Conservation (phyloP, 345 rosid genomes). For the Eucalyptus pauciflora region DNA sequence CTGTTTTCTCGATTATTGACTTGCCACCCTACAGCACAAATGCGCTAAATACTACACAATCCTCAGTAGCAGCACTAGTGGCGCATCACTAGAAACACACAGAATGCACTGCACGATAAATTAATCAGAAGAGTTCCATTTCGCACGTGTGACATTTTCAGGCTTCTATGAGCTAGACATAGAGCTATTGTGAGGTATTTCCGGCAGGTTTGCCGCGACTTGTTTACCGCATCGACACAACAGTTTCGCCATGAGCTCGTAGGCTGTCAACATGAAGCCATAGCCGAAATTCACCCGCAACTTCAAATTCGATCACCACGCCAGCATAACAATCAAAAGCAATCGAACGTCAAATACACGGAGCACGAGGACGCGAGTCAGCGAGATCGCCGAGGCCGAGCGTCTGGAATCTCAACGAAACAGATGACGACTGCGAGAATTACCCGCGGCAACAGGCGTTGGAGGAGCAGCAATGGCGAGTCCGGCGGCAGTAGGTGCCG, state of each 20-base stretch:
- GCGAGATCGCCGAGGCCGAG: not conserved
- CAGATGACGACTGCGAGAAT: not conserved
- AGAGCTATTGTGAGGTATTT: too few species aligned
- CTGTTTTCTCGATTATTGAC: not conserved
- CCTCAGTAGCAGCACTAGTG: not conserved
- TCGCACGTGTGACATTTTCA: not conserved
- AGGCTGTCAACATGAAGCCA: not conserved
- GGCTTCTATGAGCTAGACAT: too few species aligned
- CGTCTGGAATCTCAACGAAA: not conserved
- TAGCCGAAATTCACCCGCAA: not conserved
- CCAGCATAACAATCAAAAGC: not conserved
- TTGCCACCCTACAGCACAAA: not conserved
- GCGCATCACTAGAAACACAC: not conserved
- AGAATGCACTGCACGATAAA: not conserved
- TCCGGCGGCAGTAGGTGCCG: slow-evolving; percentile 56
- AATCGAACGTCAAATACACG: not conserved
- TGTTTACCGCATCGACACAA: not conserved
- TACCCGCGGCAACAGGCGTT: slow-evolving; percentile 89
- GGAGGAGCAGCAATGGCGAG: slow-evolving; percentile 74
- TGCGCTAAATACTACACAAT: not conserved
- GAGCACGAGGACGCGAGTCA: not conserved
- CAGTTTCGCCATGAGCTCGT: not conserved
- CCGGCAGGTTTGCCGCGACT: not conserved
- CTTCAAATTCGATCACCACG: not conserved
- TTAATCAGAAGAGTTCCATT: not conserved